Percentiles rank a stretch among this genome's conserved stretches.
phyloP scores from a whole-genome alignment of 2,329 filamentous ascomycete species.

The Penicillium sp. region DNA sequence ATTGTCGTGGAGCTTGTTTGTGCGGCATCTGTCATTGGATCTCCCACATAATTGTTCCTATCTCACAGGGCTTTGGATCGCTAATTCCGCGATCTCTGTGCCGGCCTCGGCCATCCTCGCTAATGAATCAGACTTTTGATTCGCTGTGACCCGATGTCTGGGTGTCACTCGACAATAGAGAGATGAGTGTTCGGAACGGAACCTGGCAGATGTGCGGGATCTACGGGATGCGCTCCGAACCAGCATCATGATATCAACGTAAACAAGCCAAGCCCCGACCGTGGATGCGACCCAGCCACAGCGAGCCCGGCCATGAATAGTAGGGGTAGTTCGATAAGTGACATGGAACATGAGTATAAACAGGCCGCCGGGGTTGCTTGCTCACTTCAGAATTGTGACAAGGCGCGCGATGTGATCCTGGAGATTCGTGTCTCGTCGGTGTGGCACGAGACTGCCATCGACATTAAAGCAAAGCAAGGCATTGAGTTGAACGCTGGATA shows the following conservation, averaged over 20 bases:
- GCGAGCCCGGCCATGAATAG: not conserved
- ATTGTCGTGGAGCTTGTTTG: not conserved
- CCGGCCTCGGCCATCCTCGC: not conserved
- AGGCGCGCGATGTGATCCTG: too few species aligned
- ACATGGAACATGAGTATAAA: too few species aligned
- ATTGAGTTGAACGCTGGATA: too few species aligned
- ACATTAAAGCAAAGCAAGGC: too few species aligned
- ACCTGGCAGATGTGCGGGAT: not conserved
- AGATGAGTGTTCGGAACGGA: not conserved
- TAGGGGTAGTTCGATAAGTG: not conserved
- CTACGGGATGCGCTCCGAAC: not conserved
- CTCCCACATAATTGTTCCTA: not conserved
- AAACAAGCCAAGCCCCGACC: too few species aligned
- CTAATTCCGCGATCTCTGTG: not conserved
- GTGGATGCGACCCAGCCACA: not conserved
- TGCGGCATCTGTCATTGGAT: not conserved
- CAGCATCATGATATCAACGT: not conserved
- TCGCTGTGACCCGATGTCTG: not conserved
- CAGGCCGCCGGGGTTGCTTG: too few species aligned
- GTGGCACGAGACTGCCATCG: too few species aligned
- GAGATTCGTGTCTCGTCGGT: too few species aligned
- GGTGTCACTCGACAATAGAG: not conserved
- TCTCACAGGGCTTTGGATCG: not conserved
- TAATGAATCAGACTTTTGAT: not conserved
- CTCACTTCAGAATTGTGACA: too few species aligned